phyloP scores from a whole-genome alignment of 1,139 yeast genomes.

The Suhomyces guaymorum region DNA sequence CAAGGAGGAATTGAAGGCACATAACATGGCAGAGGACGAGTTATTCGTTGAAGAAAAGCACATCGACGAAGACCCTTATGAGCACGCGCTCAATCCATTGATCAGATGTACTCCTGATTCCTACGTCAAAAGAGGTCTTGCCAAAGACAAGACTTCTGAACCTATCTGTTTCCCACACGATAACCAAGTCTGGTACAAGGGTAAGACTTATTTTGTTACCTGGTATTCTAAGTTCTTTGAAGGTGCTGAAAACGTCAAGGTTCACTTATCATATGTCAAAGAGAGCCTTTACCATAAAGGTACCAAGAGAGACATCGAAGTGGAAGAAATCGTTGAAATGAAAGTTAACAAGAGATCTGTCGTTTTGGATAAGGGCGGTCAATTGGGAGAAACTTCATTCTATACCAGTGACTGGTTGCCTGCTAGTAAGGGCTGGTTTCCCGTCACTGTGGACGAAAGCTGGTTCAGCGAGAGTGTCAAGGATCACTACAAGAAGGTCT shows the following conservation, averaged over 20 bases:
- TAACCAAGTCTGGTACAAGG: constrained; percentile 54
- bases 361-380: constrained; percentile 43
- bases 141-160: constrained; percentile 55
- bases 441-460: constrained; percentile 57
- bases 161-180: constrained; percentile 86
- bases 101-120: constrained; percentile 82
- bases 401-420: constrained; percentile 70
- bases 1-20: constrained; percentile 66
- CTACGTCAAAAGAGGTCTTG: constrained; percentile 65
- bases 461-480: constrained; percentile 49
- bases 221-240: constrained; percentile 72
- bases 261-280: constrained; percentile 67
- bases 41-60: constrained; percentile 53
- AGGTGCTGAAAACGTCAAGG: constrained; percentile 56
- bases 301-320: constrained; percentile 42
- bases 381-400: constrained; percentile 50
- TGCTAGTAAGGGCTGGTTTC: constrained; percentile 63
- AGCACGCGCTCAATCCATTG: constrained; percentile 70
- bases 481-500: constrained; percentile 49
- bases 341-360: constrained; percentile 31
- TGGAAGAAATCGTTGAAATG: constrained; percentile 8
- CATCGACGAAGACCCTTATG: constrained; percentile 67
- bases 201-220: constrained; percentile 67
- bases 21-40: constrained; percentile 64
- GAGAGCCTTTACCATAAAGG: constrained; percentile 59